Evolutionary conservation across 2,329 filamentous ascomycete genomes (phyloP), one percentile per base, ranked within the genome.

Genomic region (Ceratocystis albifundus): DNA sequence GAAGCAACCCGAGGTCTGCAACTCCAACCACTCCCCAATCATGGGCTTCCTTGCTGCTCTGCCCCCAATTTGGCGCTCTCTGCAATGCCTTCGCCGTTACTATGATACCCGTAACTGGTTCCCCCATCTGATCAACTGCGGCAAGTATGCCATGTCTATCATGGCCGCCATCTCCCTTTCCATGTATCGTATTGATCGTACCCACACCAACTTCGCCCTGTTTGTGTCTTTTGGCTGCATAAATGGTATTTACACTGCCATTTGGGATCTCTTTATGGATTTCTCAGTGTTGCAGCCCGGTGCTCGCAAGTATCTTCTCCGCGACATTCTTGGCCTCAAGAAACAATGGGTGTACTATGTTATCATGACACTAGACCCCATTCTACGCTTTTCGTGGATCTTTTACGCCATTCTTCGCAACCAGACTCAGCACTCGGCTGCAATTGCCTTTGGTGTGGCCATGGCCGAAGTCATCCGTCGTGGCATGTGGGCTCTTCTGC

Each of bases 241-340:
- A 70, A 99, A 96, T 74, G 83, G 86, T 57, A 76, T 95, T 32
- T 97, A 96, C 75, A 87, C 83, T 71, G 84, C 87, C 8, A 82
- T 96, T 53, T 99, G 94, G 94, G 94, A 99, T 73, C 77, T 99
- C 1, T 85, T 90, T 70, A 96, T 97, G 89, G 94, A 99, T 75
- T 97, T 94, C 82, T 94, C 88, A 67, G 80, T 96, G n/a, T 82
- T 93, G 2, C 91, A 96, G 71, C 81, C 88, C 0, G 84, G 87
- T 66, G 84, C 89, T 0, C 82, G 83, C 10, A 79, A 88, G 70
- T 82, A 78, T 1, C 80, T 86, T 62, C 82, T 96, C 10, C 87
- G 94, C 5, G 84, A 93, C 67, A 87, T 89, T 7, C 81, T 94
- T 0, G 91, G 87, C 0, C 88, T 94, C 71, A 93, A 93, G 72